These are phyloP conservation scores for Arthrobotrys musiformis DNA, from an alignment of 2,329 filamentous ascomycete species.

Conservation along the genomic window DNA sequence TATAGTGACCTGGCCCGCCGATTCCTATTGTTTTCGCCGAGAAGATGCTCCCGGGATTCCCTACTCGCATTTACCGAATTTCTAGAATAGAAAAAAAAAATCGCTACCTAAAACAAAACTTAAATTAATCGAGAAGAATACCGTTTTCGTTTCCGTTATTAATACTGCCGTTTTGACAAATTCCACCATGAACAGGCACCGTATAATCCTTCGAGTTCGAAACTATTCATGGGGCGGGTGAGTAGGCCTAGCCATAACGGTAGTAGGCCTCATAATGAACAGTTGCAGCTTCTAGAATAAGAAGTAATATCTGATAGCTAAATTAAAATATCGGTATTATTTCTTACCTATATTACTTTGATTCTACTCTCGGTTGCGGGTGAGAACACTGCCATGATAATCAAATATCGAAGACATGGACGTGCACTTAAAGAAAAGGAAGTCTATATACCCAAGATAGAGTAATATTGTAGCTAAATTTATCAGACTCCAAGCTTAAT, in stretches of 20 bases:
- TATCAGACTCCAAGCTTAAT: background rate
- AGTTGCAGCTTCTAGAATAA: constrained; percentile 17
- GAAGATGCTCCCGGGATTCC: background rate
- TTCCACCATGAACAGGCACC: background rate
- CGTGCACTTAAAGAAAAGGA: background rate
- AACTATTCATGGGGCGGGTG: constrained; percentile 2
- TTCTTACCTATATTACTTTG: background rate
- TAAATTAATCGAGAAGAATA: background rate
- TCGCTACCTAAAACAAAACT: constrained; percentile 10
- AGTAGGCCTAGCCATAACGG: constrained; percentile 8
- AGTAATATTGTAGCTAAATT: constrained; percentile 12
- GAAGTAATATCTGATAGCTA: background rate
- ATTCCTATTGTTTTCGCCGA: background rate
- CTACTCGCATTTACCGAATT: background rate
- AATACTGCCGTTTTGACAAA: constrained; percentile 17
- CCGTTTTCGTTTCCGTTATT: background rate
- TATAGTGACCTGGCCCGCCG: constrained; percentile 4
- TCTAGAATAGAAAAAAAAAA: background rate
- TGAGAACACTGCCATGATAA: constrained; percentile 13
- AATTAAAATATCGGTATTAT: background rate
- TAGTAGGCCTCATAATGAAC: constrained; percentile 10
- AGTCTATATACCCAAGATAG: background rate
- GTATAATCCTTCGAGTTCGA: constrained; percentile 9
- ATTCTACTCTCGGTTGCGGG: background rate
- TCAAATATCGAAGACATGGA: background rate